Conservation (phyloP, 768 basidiomycete genomes). For the Boletus edulis region DNA sequence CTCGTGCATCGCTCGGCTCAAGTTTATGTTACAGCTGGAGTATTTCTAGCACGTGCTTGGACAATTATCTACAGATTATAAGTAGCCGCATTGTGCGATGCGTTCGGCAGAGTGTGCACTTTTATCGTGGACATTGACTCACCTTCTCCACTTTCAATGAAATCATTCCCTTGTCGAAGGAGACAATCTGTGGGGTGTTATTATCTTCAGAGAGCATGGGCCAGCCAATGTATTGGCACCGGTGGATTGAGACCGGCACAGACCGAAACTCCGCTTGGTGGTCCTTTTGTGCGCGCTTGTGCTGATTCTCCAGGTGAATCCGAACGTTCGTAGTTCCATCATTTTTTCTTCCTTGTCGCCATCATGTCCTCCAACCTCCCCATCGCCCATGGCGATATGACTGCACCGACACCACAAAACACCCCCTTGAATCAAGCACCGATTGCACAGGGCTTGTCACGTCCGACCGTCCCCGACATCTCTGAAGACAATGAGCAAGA, state of each 20-base stretch:
- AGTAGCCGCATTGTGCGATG: no score
- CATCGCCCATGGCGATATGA: conserved; percentile 57
- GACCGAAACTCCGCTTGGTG: conserved; percentile 36
- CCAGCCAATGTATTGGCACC: no score
- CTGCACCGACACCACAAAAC: conserved; percentile 94
- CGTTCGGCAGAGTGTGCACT: no score
- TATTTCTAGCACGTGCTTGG: no score
- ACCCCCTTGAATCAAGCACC: conserved; percentile 84
- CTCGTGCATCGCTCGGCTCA: no score
- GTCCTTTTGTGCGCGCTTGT: conserved; percentile 21
- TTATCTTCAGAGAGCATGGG: no score
- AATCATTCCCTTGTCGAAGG: no score
- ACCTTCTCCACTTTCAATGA: no score
- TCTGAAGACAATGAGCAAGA: conserved; percentile 75
- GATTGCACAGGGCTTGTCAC: conserved; percentile 74
- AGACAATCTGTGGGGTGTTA: no score
- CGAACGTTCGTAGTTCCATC: conserved; percentile 13
- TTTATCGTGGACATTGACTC: no score
- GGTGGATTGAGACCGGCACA: conserved; percentile 19
- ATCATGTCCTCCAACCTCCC: conserved; percentile 70
- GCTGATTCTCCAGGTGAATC: conserved; percentile 24
- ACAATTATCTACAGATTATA: no score
- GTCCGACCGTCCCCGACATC: conserved; percentile 88
- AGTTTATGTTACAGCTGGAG: no score
- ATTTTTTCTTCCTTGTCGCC: conserved; percentile 24